A percentile compares a stretch with the other conserved stretches of the same genome.
phyloP scores from a whole-genome alignment of 805 yeast species.

The Zygoascus flipseniorum region DNA sequence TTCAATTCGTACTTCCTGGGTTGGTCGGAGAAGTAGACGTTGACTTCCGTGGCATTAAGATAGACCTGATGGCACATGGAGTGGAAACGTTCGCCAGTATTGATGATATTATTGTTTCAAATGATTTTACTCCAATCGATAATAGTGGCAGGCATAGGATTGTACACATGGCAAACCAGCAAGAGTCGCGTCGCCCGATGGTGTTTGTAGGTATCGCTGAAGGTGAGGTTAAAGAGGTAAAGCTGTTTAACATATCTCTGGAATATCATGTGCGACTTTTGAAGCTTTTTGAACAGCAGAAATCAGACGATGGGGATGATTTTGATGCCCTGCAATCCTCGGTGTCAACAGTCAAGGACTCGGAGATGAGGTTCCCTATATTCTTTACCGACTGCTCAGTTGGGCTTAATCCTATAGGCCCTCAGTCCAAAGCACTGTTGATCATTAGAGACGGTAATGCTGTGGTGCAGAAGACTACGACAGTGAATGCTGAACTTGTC shows the following conservation, averaged over 20 bases:
- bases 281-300: constrained; percentile 30
- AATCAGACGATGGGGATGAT: constrained; percentile 7
- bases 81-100: constrained; percentile 5
- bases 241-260: constrained; percentile 39
- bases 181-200: constrained; percentile 30
- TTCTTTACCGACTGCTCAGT: constrained; percentile 45
- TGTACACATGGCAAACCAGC: constrained; percentile 14
- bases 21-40: constrained; percentile 7
- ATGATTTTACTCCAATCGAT: constrained; percentile 15
- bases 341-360: constrained; percentile 12
- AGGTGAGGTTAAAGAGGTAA: constrained; percentile 33
- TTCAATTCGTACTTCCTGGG: background rate
- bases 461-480: constrained; percentile 36
- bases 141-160: constrained; percentile 8
- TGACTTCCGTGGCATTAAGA: constrained; percentile 8
- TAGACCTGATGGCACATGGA: background rate
- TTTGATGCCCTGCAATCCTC: constrained; percentile 1
- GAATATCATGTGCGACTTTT: constrained; percentile 60
- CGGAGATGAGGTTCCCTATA: constrained; percentile 12
- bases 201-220: constrained; percentile 33
- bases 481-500: constrained; percentile 34
- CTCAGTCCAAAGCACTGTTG: constrained; percentile 46
- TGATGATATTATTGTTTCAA: constrained; percentile 7
- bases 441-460: constrained; percentile 46
- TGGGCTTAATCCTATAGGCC: constrained; percentile 55